These are phyloP conservation scores for Ilex aquifolium DNA, from an alignment of 257 asterid species.

Conservation along the genomic window DNA sequence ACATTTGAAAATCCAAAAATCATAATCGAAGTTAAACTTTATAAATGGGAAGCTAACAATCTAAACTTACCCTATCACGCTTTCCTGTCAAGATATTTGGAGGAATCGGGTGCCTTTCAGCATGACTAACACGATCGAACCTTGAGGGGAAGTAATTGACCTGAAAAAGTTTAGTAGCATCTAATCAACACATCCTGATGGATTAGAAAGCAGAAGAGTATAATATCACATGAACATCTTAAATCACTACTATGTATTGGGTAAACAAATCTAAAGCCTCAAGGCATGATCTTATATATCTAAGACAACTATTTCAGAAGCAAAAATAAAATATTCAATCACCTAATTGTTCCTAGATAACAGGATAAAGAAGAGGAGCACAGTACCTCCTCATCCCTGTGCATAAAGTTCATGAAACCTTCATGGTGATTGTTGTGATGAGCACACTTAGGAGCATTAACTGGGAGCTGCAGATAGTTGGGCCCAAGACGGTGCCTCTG, in stretches of 20 bases:
- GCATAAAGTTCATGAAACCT: constrained; percentile 73
- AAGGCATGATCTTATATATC: no score
- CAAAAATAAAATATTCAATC: background rate
- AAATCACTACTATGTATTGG: no score
- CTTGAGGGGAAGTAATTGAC: constrained; percentile 81
- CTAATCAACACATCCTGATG: background rate
- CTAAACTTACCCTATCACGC: constrained; percentile 46
- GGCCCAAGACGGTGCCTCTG: constrained; percentile 92
- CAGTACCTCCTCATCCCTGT: constrained; percentile 71
- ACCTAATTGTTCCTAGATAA: background rate
- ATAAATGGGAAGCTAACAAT: background rate
- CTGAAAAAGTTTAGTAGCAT: constrained; percentile 16
- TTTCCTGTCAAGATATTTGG: constrained; percentile 40
- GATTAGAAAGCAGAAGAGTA: background rate
- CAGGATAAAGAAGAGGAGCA: background rate
- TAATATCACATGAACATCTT: background rate
- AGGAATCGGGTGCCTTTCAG: constrained; percentile 60
- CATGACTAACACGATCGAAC: constrained; percentile 54
- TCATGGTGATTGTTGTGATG: constrained; percentile 76
- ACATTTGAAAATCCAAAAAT: no score
- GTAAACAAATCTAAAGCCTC: background rate
- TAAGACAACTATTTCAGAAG: background rate
- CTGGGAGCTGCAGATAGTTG: constrained; percentile 68
- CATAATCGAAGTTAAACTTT: background rate
- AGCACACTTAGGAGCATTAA: constrained; percentile 57